phyloP scores from a whole-genome alignment of 2,329 filamentous ascomycete species.

The Hypoxylon sp. region DNA sequence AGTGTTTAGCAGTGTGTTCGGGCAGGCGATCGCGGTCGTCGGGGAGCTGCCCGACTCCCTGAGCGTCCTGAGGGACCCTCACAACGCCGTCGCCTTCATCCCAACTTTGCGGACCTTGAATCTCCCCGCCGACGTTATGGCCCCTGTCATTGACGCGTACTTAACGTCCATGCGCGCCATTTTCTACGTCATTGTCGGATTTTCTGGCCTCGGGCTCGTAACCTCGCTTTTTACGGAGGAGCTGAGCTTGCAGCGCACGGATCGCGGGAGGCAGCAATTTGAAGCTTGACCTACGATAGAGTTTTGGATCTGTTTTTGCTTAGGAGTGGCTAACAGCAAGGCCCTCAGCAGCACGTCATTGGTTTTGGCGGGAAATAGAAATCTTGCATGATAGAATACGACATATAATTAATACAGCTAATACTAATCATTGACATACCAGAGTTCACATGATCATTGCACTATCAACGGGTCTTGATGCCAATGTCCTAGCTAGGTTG shows the following conservation, averaged over 20 bases:
- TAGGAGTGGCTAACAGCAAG: background rate
- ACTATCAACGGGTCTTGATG: background rate
- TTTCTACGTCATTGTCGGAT: constrained; percentile 43
- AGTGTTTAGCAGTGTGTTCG: constrained; percentile 55
- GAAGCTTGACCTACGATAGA: constrained; percentile 20
- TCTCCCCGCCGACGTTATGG: constrained; percentile 31
- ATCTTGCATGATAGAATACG: background rate
- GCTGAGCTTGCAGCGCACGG: constrained; percentile 36
- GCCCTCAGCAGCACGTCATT: background rate
- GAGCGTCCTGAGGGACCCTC: constrained; percentile 28
- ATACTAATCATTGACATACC: background rate
- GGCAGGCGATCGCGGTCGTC: constrained; percentile 35
- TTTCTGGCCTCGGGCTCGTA: constrained; percentile 39
- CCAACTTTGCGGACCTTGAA: constrained; percentile 36
- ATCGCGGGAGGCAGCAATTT: constrained; percentile 40
- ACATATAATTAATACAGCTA: constrained; percentile 1
- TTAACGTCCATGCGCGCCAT: constrained; percentile 38
- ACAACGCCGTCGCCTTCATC: constrained; percentile 44
- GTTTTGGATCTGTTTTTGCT: background rate
- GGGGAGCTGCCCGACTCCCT: constrained; percentile 39
- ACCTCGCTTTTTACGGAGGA: constrained; percentile 41
- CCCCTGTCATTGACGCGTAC: constrained; percentile 33
- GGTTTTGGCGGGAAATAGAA: background rate
- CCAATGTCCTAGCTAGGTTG: background rate
- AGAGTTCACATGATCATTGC: background rate